Base-by-base conservation (phyloP, 768 basidiomycete species). In the Lepiota subincarnata region DNA sequence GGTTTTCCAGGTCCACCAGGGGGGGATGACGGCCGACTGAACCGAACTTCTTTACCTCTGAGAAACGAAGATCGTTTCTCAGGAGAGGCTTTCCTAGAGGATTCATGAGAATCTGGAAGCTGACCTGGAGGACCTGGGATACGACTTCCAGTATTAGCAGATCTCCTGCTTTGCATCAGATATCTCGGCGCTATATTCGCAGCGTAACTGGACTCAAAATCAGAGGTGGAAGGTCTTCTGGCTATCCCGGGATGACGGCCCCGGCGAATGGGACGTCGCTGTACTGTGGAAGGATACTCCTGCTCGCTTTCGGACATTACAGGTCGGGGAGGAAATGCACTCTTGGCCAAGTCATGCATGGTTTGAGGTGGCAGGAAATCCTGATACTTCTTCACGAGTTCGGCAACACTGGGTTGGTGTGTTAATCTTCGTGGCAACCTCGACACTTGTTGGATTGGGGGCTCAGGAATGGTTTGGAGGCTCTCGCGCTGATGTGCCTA, bases 151-250 rank as follows among this genome's bases (percentile, higher is more conserved):
- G 66, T 66, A 36, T 71, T 68, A 6, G 73, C 52, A 4, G 77
- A 64, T 49, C 82, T 76, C 41, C 82, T 76, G 28, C 73, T 64
- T 57, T 77, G 79, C 8, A 81, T 81, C 19, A 86, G 72, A 59
- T 90, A 86, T 58, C 81, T 78, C 1, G 92, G 87, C 1, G 91
- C 92, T 54, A 93, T 84, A 63, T 94, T 94, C n/a, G 86, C 89
- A 3, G 93, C 92, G 69, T 95, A 96, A 43, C 93, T 84, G 52
- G 88, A 83, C 69, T 96, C 94, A 50, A 92, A 92, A 64, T 96
- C 94, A 5, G 93, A 95, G 8, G 76, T 75, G 7, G 86, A 85
- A 36, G 81, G 69, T 57, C 82, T 83, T 63, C 74, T 78, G 12
- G 36, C 75, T 19, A 48, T 11, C 28, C 45, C 53, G 35, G 53